Evolutionary conservation across 2,329 filamentous ascomycete genomes (phyloP).

Genomic region (Phyllosticta capitalensis): DNA sequence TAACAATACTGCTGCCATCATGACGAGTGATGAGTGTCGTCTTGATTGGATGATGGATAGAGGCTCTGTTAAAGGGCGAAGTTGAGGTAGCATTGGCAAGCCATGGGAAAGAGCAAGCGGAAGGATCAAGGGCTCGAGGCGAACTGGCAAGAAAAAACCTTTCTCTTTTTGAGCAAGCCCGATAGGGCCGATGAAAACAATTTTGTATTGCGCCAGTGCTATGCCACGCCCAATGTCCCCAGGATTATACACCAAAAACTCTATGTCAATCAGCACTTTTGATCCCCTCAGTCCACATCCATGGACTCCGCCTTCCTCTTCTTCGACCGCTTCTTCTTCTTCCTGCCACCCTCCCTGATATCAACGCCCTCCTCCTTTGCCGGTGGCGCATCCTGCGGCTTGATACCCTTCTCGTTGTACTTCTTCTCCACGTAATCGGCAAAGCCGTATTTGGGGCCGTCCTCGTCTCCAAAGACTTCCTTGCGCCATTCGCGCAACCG

Average conservation of each 20-base stretch:
- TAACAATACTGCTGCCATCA: too few relatives aligned
- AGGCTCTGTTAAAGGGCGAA: too few relatives aligned
- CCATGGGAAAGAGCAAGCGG: too few relatives aligned
- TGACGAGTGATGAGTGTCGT: too few relatives aligned
- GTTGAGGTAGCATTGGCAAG: too few relatives aligned
- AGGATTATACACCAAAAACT: neutral
- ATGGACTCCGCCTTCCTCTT: constrained; percentile 21
- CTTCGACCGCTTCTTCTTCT: constrained; percentile 29
- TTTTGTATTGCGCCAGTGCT: neutral
- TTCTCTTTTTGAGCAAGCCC: too few relatives aligned
- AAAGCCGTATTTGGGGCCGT: constrained; percentile 40
- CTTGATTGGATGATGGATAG: too few relatives aligned
- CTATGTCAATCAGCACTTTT: too few relatives aligned
- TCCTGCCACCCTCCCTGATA: constrained; percentile 23
- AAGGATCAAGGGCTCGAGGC: too few relatives aligned
- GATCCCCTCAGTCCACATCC: constrained; percentile 8
- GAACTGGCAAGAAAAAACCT: too few relatives aligned
- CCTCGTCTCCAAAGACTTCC: constrained; percentile 55
- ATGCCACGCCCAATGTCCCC: neutral
- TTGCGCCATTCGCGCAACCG: constrained; percentile 76
- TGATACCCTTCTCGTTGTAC: constrained; percentile 21
- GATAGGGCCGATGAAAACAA: too few relatives aligned
- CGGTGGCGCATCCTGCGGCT: neutral
- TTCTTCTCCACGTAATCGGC: constrained; percentile 18
- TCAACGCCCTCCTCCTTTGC: constrained; percentile 27